phyloP scores from a whole-genome alignment of 768 basidiomycete genomes.

The Rhizopogon vesiculosus region DNA sequence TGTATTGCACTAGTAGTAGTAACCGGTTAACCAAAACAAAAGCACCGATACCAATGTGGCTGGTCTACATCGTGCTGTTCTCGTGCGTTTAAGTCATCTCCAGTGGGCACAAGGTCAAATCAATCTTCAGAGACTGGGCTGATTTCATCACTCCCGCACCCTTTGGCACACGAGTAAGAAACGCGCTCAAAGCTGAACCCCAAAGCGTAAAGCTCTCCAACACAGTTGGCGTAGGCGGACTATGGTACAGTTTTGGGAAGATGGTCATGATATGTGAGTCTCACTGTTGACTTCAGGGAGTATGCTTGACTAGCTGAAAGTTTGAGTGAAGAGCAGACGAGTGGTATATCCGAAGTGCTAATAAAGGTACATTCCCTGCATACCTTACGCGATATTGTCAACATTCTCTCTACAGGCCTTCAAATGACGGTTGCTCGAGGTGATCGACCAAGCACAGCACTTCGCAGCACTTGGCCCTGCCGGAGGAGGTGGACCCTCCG shows the following conservation, averaged over 20 bases:
- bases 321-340: constrained; percentile 68
- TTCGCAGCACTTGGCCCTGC: constrained; percentile 68
- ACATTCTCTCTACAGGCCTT: constrained; percentile 51
- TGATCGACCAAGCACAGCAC: constrained; percentile 85
- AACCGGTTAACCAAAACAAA: constrained; percentile 38
- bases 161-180: constrained; percentile 71
- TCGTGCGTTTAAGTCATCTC: constrained; percentile 42
- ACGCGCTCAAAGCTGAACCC: constrained; percentile 87
- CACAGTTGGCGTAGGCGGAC: constrained; percentile 81
- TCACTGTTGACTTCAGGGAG: neutral
- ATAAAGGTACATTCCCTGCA: constrained; percentile 44
- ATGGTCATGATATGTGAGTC: constrained; percentile 75
- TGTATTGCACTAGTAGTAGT: too few species aligned
- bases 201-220: constrained; percentile 77
- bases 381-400: constrained; percentile 5
- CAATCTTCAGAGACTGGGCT: constrained; percentile 67
- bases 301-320: constrained; percentile 33
- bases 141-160: constrained; percentile 81
- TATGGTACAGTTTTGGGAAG: constrained; percentile 92
- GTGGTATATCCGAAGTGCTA: constrained; percentile 67
- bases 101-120: neutral
- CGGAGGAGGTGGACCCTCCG: constrained; percentile 47
- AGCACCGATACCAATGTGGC: constrained; percentile 85
- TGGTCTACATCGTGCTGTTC: constrained; percentile 80
- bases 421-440: constrained; percentile 68